These are phyloP conservation scores for Tuctoria greenei DNA, from an alignment of 176 grass and related monocot species.

Conservation along the genomic window DNA sequence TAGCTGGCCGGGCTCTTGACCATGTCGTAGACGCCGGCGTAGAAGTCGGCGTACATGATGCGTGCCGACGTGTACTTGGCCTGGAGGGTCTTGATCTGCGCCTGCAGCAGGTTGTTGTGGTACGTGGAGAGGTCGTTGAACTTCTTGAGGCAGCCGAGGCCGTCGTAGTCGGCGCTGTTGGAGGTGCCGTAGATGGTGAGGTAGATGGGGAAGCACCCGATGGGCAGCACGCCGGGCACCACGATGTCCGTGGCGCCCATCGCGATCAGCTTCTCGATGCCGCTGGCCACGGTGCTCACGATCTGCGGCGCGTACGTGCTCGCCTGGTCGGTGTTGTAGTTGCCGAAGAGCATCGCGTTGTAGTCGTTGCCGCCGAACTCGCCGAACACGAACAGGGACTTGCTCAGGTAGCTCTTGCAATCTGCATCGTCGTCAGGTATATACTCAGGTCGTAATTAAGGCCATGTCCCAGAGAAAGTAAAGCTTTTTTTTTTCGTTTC, in stretches of 20 bases:
- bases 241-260: conserved; percentile 56
- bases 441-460: too few species aligned
- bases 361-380: conserved; percentile 78
- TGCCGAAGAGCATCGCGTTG: conserved; percentile 65
- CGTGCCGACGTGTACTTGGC: conserved; percentile 36
- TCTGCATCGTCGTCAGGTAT: background rate
- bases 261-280: conserved; percentile 62
- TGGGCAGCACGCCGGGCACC: conserved; percentile 55
- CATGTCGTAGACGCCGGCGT: conserved; percentile 52
- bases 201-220: conserved; percentile 79
- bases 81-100: conserved; percentile 27
- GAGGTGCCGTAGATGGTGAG: conserved; percentile 46
- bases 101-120: conserved; percentile 48
- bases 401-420: conserved; percentile 47
- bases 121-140: conserved; percentile 52
- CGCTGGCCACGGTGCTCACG: conserved; percentile 37
- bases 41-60: conserved; percentile 72
- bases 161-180: conserved; percentile 42
- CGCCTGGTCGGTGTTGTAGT: conserved; percentile 43
- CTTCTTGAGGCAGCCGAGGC: conserved; percentile 55
- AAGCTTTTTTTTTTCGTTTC: background rate
- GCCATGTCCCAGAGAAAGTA: background rate
- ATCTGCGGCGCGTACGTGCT: conserved; percentile 54
- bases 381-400: conserved; percentile 57
- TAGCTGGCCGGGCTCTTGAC: conserved; percentile 47